Evolutionary conservation across 2,329 filamentous ascomycete species (phyloP).

Genomic region (Ilyonectria sp.): DNA sequence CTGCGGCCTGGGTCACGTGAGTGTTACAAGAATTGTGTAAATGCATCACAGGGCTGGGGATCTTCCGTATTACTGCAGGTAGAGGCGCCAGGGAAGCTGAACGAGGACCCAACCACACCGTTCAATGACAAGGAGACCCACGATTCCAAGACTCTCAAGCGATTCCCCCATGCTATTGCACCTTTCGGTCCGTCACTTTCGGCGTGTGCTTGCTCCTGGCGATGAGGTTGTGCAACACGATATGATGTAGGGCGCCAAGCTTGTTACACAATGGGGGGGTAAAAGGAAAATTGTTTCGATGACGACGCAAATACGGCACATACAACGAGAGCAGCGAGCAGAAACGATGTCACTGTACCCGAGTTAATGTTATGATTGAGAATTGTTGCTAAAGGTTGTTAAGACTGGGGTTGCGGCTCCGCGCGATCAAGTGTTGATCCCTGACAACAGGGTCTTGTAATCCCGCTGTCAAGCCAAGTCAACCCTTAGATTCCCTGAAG

Average conservation of each 20-base stretch:
- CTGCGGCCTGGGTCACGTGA: too few species aligned
- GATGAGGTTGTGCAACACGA: not conserved
- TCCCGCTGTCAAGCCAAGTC: not conserved
- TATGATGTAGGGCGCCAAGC: not conserved
- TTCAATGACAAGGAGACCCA: not conserved
- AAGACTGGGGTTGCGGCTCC: not conserved
- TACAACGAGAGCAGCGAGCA: not conserved
- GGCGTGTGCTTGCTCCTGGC: not conserved
- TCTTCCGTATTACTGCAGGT: not conserved
- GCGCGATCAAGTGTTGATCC: not conserved
- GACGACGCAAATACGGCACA: not conserved
- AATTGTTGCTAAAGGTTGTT: not conserved
- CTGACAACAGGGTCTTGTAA: not conserved
- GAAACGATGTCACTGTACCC: not conserved
- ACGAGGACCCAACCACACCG: not conserved
- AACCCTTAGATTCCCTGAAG: not conserved
- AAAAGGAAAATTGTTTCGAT: not conserved
- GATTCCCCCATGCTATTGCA: not conserved
- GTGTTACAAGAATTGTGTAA: too few species aligned
- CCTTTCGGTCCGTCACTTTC: not conserved
- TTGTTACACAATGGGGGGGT: too few species aligned
- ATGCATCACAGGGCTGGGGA: not conserved
- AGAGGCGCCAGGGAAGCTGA: not conserved
- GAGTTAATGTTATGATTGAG: too few species aligned
- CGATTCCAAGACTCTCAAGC: not conserved